A percentile compares a stretch with the other conserved stretches of the same genome.
These are phyloP conservation scores for Coemansia asiatica DNA, from an alignment of 192 early-diverging fungal species.

Conservation along the genomic window DNA sequence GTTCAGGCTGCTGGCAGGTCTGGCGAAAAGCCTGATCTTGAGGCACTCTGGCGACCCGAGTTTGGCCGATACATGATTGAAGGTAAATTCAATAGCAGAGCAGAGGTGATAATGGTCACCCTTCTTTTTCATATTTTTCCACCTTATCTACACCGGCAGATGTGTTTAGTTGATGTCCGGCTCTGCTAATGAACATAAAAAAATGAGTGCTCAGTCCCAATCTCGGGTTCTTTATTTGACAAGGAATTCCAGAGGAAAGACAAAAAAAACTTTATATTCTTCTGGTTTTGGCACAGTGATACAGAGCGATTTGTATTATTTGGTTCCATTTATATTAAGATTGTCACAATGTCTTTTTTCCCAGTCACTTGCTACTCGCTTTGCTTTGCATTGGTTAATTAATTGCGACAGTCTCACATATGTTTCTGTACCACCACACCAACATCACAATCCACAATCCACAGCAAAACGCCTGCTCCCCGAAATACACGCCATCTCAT, in stretches of 20 bases:
- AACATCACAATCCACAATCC: neutral
- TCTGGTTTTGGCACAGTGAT: neutral
- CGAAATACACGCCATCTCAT: neutral
- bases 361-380: neutral
- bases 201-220: no score
- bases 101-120: no score
- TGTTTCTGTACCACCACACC: neutral
- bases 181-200: no score
- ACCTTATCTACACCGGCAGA: neutral
- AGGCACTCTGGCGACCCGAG: conserved; percentile 92
- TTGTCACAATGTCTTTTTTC: neutral
- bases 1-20: conserved; percentile 58
- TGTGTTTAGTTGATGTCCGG: no score
- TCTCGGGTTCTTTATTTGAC: no score
- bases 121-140: neutral
- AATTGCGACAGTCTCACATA: conserved; percentile 10
- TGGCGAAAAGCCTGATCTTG: conserved; percentile 51
- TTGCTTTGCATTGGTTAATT: conserved; percentile 2
- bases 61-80: conserved; percentile 98
- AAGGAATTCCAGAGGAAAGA: no score
- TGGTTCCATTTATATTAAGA: no score
- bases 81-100: conserved; percentile 34
- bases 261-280: neutral
- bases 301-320: no score
- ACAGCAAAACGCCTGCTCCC: neutral